Evolutionary conservation across 1,284 basidiomycete species (phyloP), one percentile per base, ranked within the genome.

Genomic region (Moesziomyces sp.): DNA sequence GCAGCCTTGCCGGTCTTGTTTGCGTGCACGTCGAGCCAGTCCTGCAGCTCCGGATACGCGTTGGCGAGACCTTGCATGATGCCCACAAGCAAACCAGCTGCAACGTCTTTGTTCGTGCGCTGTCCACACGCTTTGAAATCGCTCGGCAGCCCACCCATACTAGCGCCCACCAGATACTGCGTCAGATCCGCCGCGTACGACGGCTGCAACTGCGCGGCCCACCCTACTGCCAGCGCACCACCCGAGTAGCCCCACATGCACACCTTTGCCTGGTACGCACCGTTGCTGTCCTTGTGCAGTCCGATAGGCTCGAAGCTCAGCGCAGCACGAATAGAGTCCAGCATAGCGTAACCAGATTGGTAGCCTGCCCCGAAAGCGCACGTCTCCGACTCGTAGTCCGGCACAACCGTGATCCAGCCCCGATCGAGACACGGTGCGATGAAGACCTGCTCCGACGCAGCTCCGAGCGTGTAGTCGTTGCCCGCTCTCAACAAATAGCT

Each of bases 191-290:
- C 54, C 9, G 79, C 75, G 44, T 82, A 81, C 4, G 52, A 43
- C 14, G 62, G 52, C 45, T 78, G 73, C 30, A 78, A n/a, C 34
- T 77, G 70, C 1, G 72, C 69, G 0, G 80, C 79, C 80, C 80
- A 83, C 4, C 78, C 80, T 0, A 74, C 74, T 6, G 81, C 80
- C 1, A 80, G 61, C 3, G 79, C 81, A 16, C 81, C 81, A 10
- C 81, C 80, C 6, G 78, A 81, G 55, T 83, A 83, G 19, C 81
- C 81, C 58, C 73, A 79, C 44, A 76, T 53, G 18, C 56, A 49
- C 13, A 80, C 56, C 47, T 72, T 77, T 8, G 73, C 74, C 18
- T 46, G 28, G 34, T 52, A 65, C 9, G 30, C 42, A 14, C 58
- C 58, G 1, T 35, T 50, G 9, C 34, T 24, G 23, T 66, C 45